Conservation (phyloP, 192 early-diverging fungal species). For the Coemansia sp. region DNA sequence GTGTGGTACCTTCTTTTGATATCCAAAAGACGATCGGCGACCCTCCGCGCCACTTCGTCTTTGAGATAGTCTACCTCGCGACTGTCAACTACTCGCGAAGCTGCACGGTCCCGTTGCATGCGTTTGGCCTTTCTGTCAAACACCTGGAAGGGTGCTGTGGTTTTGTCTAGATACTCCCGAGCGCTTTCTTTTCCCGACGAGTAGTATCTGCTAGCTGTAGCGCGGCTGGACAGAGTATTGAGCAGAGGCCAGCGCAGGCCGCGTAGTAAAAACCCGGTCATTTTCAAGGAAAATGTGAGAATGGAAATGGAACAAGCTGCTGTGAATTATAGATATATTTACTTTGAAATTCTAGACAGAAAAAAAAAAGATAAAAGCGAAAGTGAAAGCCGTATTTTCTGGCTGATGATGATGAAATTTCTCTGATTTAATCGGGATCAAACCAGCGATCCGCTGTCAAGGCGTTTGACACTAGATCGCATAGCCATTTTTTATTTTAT, state of each 20-base stretch:
- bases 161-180: conserved; percentile 43
- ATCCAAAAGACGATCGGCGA: conserved; percentile 89
- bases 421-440: no score
- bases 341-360: background rate
- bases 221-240: background rate
- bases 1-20: conserved; percentile 85
- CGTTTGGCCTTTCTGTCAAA: conserved; percentile 82
- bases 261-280: background rate
- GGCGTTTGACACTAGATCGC: no score
- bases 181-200: conserved; percentile 45
- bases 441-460: no score
- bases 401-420: no score
- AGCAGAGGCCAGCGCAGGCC: background rate
- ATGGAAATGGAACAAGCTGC: no score
- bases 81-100: conserved; percentile 56
- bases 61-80: conserved; percentile 86
- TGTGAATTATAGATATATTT: no score
- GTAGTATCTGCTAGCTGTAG: background rate
- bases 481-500: no score
- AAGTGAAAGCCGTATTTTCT: background rate
- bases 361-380: background rate
- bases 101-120: conserved; percentile 76
- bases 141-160: conserved; percentile 56
- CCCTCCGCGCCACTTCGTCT: conserved; percentile 83
- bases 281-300: background rate